phyloP scores from a whole-genome alignment of 2,329 filamentous ascomycete genomes.

The Fusarium sp. region DNA sequence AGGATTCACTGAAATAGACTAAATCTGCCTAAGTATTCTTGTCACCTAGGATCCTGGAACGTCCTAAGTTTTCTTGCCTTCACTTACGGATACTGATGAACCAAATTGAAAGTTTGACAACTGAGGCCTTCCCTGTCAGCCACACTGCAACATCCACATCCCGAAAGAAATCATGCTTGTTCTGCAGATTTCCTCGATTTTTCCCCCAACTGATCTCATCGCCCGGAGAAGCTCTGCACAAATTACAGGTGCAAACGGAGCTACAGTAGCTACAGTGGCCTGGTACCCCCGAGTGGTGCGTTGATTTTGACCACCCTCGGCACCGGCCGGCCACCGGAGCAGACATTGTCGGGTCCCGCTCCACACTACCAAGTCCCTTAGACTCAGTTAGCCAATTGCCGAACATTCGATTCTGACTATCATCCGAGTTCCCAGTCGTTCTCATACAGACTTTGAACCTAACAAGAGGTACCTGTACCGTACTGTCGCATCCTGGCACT shows the following conservation, averaged over 20 bases:
- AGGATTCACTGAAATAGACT: neutral
- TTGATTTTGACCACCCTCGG: slow-evolving; percentile 34
- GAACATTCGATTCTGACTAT: slow-evolving; percentile 47
- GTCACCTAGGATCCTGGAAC: neutral
- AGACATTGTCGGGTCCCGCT: slow-evolving; percentile 6
- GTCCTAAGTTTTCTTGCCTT: neutral
- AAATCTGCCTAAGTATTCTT: neutral
- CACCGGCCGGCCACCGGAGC: slow-evolving; percentile 21
- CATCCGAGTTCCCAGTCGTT: slow-evolving; percentile 40
- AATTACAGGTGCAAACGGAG: slow-evolving; percentile 19
- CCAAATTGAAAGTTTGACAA: neutral
- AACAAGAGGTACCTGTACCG: neutral
- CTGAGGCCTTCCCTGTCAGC: neutral
- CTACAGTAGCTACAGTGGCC: slow-evolving; percentile 14
- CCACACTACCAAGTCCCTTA: slow-evolving; percentile 6
- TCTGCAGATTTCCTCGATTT: neutral
- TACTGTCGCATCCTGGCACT: slow-evolving; percentile 20
- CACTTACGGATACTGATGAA: neutral
- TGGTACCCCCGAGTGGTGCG: slow-evolving; percentile 32
- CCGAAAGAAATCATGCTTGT: slow-evolving; percentile 2
- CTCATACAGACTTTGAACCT: slow-evolving; percentile 38
- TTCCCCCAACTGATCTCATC: neutral
- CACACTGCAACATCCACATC: neutral
- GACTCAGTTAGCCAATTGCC: slow-evolving; percentile 37
- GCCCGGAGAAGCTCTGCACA: neutral